Conservation (phyloP, 2,329 filamentous ascomycete genomes). For the Talaromyces sp. region DNA sequence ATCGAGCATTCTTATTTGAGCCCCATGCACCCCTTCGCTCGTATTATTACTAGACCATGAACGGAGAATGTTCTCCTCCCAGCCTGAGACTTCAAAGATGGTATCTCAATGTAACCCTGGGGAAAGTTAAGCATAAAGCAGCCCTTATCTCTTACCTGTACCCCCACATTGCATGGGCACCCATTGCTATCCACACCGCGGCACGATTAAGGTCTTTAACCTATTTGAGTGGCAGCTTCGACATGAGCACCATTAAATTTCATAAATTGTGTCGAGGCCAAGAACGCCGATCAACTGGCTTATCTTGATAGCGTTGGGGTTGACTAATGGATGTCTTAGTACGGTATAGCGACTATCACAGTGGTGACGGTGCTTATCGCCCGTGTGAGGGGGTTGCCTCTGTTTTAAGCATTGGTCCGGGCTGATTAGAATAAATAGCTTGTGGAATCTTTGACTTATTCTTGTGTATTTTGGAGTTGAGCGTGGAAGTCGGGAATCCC, state of each 20-base stretch:
- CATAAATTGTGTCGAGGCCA: neutral
- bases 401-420: neutral
- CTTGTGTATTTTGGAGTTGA: neutral
- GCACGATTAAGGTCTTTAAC: neutral
- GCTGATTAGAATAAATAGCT: neutral
- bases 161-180: conserved; percentile 4
- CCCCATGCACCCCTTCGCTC: neutral
- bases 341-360: neutral
- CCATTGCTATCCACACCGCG: neutral
- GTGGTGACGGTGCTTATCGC: neutral
- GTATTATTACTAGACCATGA: neutral
- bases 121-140: neutral
- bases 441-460: neutral
- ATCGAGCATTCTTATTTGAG: neutral
- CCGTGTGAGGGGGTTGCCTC: neutral
- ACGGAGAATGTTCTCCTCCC: neutral
- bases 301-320: conserved; percentile 2
- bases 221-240: neutral
- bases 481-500: neutral
- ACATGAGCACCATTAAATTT: neutral
- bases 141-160: neutral
- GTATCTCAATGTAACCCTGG: neutral
- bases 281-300: conserved; percentile 5
- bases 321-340: neutral
- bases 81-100: neutral